A percentile compares a stretch with the other conserved stretches of the same genome.
phyloP scores from a whole-genome alignment of 306 rosid species.

The Pachyrhizus erosus region DNA sequence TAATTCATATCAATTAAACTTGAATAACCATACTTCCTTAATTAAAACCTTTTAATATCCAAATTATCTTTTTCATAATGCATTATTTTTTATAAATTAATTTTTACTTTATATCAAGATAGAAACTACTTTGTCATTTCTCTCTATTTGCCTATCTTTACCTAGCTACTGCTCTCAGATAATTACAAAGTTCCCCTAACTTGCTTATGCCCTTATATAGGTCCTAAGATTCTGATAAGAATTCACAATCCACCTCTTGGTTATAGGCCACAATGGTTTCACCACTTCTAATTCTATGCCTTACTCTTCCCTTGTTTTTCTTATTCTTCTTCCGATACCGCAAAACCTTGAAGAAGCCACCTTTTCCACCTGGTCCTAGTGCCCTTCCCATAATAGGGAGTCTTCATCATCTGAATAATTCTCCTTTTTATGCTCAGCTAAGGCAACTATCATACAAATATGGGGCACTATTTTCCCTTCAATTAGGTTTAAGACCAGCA shows the following conservation, averaged over 20 bases:
- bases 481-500: slow-evolving; percentile 15
- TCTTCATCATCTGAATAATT: slow-evolving; percentile 46
- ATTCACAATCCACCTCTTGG: background rate
- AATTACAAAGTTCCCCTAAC: too few species aligned
- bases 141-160: too few species aligned
- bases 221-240: too few species aligned
- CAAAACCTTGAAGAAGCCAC: background rate
- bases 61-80: too few species aligned
- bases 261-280: background rate
- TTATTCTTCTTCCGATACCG: background rate
- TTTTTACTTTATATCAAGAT: too few species aligned
- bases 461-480: slow-evolving; percentile 43
- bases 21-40: too few species aligned
- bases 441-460: slow-evolving; percentile 35
- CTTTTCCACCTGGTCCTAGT: slow-evolving; percentile 47
- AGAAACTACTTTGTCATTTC: too few species aligned
- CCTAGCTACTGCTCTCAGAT: too few species aligned
- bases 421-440: slow-evolving; percentile 23
- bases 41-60: too few species aligned
- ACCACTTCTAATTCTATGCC: background rate
- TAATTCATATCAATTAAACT: too few species aligned
- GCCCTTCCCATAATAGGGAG: slow-evolving; percentile 54
- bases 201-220: too few species aligned
- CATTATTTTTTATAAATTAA: too few species aligned
- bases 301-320: background rate